A percentile compares a stretch with the other conserved stretches of the same genome.
These are phyloP conservation scores for Areca catechu DNA, from an alignment of 176 grass and related monocot species.

Conservation along the genomic window DNA sequence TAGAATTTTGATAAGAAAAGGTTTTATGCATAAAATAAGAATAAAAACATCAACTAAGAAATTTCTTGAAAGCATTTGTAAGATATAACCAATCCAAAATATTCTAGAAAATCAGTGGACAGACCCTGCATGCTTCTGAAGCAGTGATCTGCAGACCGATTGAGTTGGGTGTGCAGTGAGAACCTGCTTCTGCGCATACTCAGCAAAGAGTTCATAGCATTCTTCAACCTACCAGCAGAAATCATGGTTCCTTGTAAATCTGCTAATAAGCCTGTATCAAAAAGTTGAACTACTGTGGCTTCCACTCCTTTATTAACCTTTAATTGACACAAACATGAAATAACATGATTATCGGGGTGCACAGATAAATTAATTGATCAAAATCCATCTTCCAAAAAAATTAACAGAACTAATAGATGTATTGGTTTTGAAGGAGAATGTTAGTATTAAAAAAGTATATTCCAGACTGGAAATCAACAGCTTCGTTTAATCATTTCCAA, in stretches of 20 bases:
- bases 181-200: too few relatives aligned
- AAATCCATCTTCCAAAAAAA: too few relatives aligned
- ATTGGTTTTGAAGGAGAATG: too few relatives aligned
- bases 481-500: too few relatives aligned
- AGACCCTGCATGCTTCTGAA: conserved; percentile 88
- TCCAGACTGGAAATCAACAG: too few relatives aligned
- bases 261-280: conserved; percentile 90
- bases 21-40: neutral
- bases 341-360: neutral
- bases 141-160: conserved; percentile 78
- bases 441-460: too few relatives aligned
- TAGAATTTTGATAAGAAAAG: too few relatives aligned
- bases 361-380: too few relatives aligned
- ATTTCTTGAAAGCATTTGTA: neutral
- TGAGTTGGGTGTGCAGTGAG: conserved; percentile 97
- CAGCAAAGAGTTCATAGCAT: too few relatives aligned
- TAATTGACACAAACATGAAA: conserved; percentile 5
- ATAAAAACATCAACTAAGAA: neutral
- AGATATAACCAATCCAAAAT: conserved; percentile 7
- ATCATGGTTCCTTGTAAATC: too few relatives aligned
- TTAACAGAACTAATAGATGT: too few relatives aligned
- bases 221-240: too few relatives aligned
- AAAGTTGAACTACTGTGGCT: conserved; percentile 76
- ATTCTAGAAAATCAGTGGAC: neutral
- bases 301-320: conserved; percentile 95